Conservation (phyloP, 1,139 yeast species). For the Hansenula anomala region DNA sequence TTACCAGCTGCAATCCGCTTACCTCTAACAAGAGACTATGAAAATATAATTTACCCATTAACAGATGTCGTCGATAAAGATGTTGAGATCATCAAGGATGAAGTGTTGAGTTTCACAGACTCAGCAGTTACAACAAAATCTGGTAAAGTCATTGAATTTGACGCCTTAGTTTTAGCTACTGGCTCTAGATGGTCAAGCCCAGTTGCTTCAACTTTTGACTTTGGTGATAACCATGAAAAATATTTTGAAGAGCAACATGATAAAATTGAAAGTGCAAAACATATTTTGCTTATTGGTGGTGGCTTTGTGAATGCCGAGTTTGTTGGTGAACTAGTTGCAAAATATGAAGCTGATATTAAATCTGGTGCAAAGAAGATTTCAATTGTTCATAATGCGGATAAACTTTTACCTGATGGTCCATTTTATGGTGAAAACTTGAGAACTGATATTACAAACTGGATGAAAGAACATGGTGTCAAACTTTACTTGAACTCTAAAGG, state of each 20-base stretch:
- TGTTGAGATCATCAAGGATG: conserved; percentile 8
- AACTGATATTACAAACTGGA: conserved; percentile 6
- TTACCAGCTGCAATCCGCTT: neutral
- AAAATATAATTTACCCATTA: neutral
- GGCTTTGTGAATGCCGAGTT: conserved; percentile 19
- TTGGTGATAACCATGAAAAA: conserved; percentile 1
- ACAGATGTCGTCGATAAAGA: conserved; percentile 6
- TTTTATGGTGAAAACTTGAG: neutral
- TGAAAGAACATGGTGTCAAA: conserved; percentile 5
- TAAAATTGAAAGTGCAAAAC: conserved; percentile 8
- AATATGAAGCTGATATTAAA: neutral
- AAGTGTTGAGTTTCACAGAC: conserved; percentile 4
- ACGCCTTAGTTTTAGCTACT: conserved; percentile 17
- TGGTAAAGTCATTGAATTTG: conserved; percentile 4
- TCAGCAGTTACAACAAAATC: neutral
- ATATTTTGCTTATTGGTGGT: conserved; percentile 18
- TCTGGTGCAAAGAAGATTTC: neutral
- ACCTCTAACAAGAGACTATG: neutral
- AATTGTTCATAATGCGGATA: conserved; percentile 1
- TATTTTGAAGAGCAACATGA: neutral
- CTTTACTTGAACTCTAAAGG: conserved; percentile 8
- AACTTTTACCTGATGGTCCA: neutral
- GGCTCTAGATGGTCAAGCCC: conserved; percentile 17
- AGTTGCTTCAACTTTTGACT: conserved; percentile 3
- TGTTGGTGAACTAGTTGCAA: conserved; percentile 14